Conservation (phyloP, 495 filamentous ascomycete genomes). For the Massariosphaeria phaeospora region DNA sequence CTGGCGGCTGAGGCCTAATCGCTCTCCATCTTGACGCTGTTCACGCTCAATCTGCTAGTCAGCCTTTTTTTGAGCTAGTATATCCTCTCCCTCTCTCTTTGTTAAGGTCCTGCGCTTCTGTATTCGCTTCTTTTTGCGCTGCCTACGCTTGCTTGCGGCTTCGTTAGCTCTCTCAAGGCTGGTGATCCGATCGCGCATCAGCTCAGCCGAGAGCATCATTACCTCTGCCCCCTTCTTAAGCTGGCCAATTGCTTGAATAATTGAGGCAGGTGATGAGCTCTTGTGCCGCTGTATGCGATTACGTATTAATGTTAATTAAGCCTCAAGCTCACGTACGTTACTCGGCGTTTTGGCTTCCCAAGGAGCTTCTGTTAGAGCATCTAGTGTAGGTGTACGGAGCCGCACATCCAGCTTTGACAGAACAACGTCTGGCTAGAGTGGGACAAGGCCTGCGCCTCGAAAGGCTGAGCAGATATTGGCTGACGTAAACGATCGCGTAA, state of each 20-base stretch:
- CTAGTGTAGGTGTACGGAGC: no score
- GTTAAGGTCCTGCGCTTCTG: slow-evolving; percentile 6
- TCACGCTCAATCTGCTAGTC: not conserved
- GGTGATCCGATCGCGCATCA: not conserved
- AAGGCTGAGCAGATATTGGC: slow-evolving; percentile 21
- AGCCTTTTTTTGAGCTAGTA: not conserved
- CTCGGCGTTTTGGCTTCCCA: no score
- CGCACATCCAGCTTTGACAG: no score
- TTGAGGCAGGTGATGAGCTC: slow-evolving; percentile 7
- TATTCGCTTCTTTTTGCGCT: slow-evolving; percentile 14
- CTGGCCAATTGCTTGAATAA: slow-evolving; percentile 4
- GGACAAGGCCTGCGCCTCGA: slow-evolving; percentile 13
- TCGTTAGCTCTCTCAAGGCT: not conserved
- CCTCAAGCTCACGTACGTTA: no score
- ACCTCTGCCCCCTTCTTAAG: slow-evolving; percentile 2
- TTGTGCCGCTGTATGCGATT: no score
- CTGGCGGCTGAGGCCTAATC: slow-evolving; percentile 8
- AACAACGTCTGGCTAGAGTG: no score
- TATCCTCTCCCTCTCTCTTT: slow-evolving; percentile 4
- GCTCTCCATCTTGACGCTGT: slow-evolving; percentile 4
- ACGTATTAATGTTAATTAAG: no score
- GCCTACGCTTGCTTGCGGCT: not conserved
- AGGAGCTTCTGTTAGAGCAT: no score
- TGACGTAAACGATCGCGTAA: slow-evolving; percentile 4
- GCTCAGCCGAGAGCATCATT: not conserved